Evolutionary conservation across 176 grass and related monocot genomes (phyloP).

Genomic region (Aegilops speltoides): DNA sequence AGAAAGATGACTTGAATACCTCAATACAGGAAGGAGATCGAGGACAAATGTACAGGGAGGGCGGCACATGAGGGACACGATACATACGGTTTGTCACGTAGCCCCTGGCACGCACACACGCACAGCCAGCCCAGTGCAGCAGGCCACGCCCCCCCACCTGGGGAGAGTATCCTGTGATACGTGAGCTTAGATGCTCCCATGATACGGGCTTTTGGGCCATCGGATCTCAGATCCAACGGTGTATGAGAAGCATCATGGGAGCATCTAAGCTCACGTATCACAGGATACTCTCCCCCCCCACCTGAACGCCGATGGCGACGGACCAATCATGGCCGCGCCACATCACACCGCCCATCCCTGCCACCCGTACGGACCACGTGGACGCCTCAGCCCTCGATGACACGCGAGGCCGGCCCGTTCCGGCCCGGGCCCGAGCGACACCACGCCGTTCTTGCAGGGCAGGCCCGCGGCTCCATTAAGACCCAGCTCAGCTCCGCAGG

Average conservation of each 20-base stretch:
- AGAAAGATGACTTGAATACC: background rate
- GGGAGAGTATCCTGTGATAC: no score
- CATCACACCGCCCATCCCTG: conserved; percentile 25
- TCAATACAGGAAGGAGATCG: background rate
- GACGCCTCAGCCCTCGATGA: background rate
- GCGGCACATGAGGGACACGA: conserved; percentile 6
- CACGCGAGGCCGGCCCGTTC: background rate
- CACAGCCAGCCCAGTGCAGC: background rate
- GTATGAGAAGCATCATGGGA: no score
- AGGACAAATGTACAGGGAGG: conserved; percentile 22
- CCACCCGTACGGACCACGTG: conserved; percentile 42
- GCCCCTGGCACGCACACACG: background rate
- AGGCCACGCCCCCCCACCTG: background rate
- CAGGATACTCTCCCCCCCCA: no score
- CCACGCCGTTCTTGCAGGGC: background rate
- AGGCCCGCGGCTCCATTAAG: background rate
- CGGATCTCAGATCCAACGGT: no score
- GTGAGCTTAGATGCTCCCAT: no score
- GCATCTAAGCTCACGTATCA: no score
- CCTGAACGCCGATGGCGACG: conserved; percentile 31
- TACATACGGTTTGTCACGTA: conserved; percentile 38
- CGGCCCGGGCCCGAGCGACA: background rate
- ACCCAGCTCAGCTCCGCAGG: background rate
- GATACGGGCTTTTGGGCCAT: no score
- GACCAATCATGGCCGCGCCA: conserved; percentile 41